Percentiles rank a stretch among this genome's conserved stretches.
These are phyloP conservation scores for Daldinia eschscholtzii DNA, from an alignment of 2,329 filamentous ascomycete species.

Conservation along the genomic window DNA sequence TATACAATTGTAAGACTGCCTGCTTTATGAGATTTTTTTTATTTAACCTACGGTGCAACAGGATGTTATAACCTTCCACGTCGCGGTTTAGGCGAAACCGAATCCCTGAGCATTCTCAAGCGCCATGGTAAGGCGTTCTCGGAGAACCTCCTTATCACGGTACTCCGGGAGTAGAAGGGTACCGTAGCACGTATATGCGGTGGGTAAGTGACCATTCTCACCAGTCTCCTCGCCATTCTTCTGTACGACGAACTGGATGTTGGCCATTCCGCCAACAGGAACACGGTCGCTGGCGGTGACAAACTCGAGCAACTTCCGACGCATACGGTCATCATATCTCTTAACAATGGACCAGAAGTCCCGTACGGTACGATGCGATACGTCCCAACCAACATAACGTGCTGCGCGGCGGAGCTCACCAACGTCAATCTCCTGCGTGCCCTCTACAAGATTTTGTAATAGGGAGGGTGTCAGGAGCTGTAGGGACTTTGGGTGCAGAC, in stretches of 20 bases:
- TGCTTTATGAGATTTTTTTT: not conserved
- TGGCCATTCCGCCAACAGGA: constrained; percentile 86
- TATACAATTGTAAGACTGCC: not conserved
- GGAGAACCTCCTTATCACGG: constrained; percentile 74
- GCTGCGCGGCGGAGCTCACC: constrained; percentile 76
- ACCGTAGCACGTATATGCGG: constrained; percentile 93
- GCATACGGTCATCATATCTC: constrained; percentile 75
- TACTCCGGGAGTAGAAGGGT: constrained; percentile 90
- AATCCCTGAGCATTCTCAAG: constrained; percentile 91
- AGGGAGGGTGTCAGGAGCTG: constrained; percentile 77
- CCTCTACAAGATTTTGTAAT: constrained; percentile 85
- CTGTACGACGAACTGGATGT: constrained; percentile 86
- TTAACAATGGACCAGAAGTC: constrained; percentile 89
- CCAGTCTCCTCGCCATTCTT: constrained; percentile 75
- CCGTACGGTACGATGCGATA: constrained; percentile 74
- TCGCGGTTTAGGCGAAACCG: constrained; percentile 73
- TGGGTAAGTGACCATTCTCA: constrained; percentile 74
- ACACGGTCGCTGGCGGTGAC: constrained; percentile 93
- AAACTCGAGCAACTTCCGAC: constrained; percentile 86
- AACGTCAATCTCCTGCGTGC: constrained; percentile 83
- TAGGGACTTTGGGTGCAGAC: constrained; percentile 77
- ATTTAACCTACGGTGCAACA: not conserved
- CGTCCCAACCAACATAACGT: constrained; percentile 85
- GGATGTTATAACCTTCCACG: not conserved
- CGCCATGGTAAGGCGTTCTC: constrained; percentile 83